Evolutionary conservation across 306 rosid species (phyloP), one percentile per base, ranked within the genome.

Genomic region (Arachis stenosperma): DNA sequence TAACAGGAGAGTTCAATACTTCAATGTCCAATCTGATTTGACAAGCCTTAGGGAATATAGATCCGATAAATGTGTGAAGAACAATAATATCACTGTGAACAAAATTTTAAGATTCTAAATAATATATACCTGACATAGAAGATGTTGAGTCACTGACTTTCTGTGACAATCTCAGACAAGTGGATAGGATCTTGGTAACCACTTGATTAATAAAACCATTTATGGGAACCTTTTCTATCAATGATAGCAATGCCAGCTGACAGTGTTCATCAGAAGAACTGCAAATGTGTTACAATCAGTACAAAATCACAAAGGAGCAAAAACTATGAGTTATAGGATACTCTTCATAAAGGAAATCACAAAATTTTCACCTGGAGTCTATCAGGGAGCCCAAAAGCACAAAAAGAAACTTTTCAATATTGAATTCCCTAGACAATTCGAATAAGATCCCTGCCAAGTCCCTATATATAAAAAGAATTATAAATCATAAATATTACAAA

Each of bases 341-440:
- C 39, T 15, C 36, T 7, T 44, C 75, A 70, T 12, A 73, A 65
- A 36, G 53, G 68, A 43, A 54, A 65, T 22, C 61, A 69, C n/a
- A 33, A 41, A 42, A 36, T 41, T 27, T 85, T 75, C 82, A 93
- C 98, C 98, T 85, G 82, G 78, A 81, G 61, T 86, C 86, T 85
- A 93, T 84, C 64, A 93, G 81, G 78, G 96, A 85, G 50, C 86
- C 94, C 89, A 93, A 70, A 77, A 93, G 88, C 78, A 91, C 79
- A 12, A 60, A 55, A 37, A 93, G 79, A 79, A 93, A 93, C 73
- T 80, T 85, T 62, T 89, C 94, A 22, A 88, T 80, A 73, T 89
- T 93, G 94, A 86, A 91, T 79, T 84, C 90, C 62, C 84, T 84
- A 12, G 88, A 91, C 56, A 93, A 82, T 59, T 78, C 96, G 77